phyloP scores from a whole-genome alignment of 345 rosid species.

The Durio zibethinus region DNA sequence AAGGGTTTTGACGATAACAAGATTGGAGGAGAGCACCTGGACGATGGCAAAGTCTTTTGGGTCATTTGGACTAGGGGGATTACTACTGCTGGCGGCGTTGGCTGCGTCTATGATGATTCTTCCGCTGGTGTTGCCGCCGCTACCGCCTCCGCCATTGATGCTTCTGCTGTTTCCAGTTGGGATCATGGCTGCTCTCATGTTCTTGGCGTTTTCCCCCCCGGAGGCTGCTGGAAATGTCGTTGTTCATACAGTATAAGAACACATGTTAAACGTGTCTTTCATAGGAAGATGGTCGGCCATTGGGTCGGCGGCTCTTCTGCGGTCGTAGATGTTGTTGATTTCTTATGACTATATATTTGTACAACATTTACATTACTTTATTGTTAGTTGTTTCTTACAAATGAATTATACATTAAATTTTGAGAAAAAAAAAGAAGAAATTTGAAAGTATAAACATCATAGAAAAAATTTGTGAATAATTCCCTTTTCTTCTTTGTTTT shows the following conservation, averaged over 20 bases:
- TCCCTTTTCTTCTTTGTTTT: not conserved
- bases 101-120: slow-evolving; percentile 48
- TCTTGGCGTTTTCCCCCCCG: slow-evolving; percentile 55
- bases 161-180: slow-evolving; percentile 61
- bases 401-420: too few species aligned
- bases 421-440: not conserved
- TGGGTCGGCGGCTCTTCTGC: not conserved
- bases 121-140: slow-evolving; percentile 63
- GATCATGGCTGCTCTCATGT: slow-evolving; percentile 60
- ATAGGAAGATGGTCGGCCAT: not conserved
- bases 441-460: not conserved
- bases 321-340: not conserved
- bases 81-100: slow-evolving; percentile 32
- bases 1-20: slow-evolving; percentile 10
- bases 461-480: not conserved
- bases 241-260: not conserved
- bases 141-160: slow-evolving; percentile 63
- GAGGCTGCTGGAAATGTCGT: slow-evolving; percentile 21
- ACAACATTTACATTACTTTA: too few species aligned
- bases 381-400: too few species aligned
- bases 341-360: not conserved
- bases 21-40: not conserved
- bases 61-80: slow-evolving; percentile 27
- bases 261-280: not conserved
- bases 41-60: slow-evolving; percentile 26